A percentile compares a stretch with the other conserved stretches of the same genome.
These are phyloP conservation scores for Phytopythium sindhum DNA, from an alignment of 352 stramenopile genomes.

Conservation along the genomic window DNA sequence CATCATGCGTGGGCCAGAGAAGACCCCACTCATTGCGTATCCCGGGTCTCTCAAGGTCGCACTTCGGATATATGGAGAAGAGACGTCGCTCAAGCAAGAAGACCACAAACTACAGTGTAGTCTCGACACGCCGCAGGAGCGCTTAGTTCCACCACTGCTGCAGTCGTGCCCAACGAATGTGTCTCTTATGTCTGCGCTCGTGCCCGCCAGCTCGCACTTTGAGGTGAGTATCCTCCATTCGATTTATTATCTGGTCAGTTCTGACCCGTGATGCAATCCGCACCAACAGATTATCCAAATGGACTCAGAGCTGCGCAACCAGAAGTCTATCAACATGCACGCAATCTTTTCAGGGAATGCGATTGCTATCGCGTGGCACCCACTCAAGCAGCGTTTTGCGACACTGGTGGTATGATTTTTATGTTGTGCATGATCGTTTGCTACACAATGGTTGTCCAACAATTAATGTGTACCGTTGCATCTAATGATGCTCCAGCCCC, in stretches of 20 bases:
- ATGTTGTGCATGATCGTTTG: background rate
- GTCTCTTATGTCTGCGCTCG: conserved; percentile 39
- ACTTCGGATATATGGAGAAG: conserved; percentile 48
- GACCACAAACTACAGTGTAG: conserved; percentile 51
- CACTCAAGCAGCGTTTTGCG: conserved; percentile 35
- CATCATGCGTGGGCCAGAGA: conserved; percentile 34
- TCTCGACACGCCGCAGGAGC: conserved; percentile 36
- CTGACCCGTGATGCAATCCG: background rate
- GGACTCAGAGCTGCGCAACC: conserved; percentile 58
- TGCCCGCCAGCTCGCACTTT: conserved; percentile 47
- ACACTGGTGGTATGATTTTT: background rate
- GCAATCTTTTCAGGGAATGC: conserved; percentile 55
- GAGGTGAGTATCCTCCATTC: conserved; percentile 29
- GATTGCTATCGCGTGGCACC: conserved; percentile 64
- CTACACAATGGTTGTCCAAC: background rate
- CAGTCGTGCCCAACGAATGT: conserved; percentile 31
- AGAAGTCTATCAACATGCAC: conserved; percentile 61
- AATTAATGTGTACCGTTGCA: conserved; percentile 6
- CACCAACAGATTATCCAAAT: conserved; percentile 53
- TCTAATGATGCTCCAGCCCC: conserved; percentile 27
- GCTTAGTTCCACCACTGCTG: conserved; percentile 29
- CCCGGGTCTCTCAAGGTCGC: conserved; percentile 34
- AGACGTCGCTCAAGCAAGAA: conserved; percentile 50
- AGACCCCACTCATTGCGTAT: conserved; percentile 42
- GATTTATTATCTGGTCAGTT: background rate